Base-by-base conservation (phyloP, 225 moss, liverwort and hornwort species). In the Physcomitrium patens region DNA sequence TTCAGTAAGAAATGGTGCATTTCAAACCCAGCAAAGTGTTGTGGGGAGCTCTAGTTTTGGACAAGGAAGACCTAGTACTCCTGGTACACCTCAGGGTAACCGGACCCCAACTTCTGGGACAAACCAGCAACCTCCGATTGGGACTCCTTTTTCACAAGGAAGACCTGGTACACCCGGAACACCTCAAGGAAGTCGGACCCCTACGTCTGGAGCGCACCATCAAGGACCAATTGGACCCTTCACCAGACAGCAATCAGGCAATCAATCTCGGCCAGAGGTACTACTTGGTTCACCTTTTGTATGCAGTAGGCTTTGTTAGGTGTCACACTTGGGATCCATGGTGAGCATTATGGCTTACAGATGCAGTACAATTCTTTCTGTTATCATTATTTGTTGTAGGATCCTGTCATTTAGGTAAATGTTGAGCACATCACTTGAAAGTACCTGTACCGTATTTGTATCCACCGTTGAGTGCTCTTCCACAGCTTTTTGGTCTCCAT, bases 91-190 rank as follows among this genome's bases (percentile, higher is more conserved):
- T 46, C 80, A 80, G 53, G 80, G 70, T 20, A 70, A 10, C 71
- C 76, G 76, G 53, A 76, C 76, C 60, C 76, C 76, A 14, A 65
- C 74, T 2, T n/a, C 16, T 60, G 68, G 62, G 63, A 61, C 61
- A 59, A 65, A 50, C 53, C 80, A 69, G 74, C 79, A 80, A 70
- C 74, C 64, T 49, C 69, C 80, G 7, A 75, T 75, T 64, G 80
- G 80, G 48, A 69, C 82, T 64, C 60, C 76, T 72, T 85, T 79
- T 70, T 47, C 81, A 26, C 85, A 85, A 68, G 85, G 85, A 56
- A 73, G 82, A 58, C 85, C 85, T 59, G 69, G 78, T n/a, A 85
- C 85, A 24, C 85, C 85, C 48, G 85, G 85, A 70, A 85, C 85
- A 54, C 78, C 81, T 46, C 80, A 80, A 60, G 80, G 70, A 22